These are phyloP conservation scores for Fusarium multiceps DNA, from an alignment of 2,329 filamentous ascomycete species.

Conservation along the genomic window DNA sequence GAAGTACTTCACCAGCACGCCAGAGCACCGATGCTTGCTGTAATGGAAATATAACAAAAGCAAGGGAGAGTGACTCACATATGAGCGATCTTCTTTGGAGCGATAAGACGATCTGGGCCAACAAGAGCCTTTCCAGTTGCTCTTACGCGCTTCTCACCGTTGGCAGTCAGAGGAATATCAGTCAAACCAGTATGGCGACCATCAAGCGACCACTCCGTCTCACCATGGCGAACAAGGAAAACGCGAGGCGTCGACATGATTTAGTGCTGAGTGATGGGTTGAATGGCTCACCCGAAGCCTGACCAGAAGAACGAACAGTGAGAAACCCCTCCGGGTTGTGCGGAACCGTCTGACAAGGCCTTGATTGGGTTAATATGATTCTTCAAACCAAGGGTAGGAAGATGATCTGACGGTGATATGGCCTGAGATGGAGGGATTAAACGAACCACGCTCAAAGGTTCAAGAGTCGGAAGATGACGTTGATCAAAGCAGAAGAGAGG, in stretches of 20 bases:
- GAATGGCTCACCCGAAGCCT: not conserved
- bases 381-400: not conserved
- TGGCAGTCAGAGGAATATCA: constrained; percentile 86
- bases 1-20: not conserved
- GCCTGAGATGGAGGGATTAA: constrained; percentile 15
- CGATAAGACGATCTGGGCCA: constrained; percentile 85
- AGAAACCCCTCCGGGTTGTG: not conserved
- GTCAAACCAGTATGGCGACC: constrained; percentile 85
- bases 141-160: constrained; percentile 80
- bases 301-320: not conserved
- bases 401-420: constrained; percentile 31
- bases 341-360: not conserved
- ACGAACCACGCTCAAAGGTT: constrained; percentile 1
- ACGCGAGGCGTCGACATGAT: constrained; percentile 70
- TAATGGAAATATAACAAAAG: not conserved
- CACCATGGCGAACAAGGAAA: constrained; percentile 89
- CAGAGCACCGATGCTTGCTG: not conserved
- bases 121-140: constrained; percentile 87
- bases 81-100: constrained; percentile 82
- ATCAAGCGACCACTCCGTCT: constrained; percentile 94
- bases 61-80: constrained; percentile 67
- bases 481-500: not conserved
- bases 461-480: not conserved
- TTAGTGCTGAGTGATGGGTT: not conserved
- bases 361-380: constrained; percentile 1